Evolutionary conservation across 208 protist species (phyloP).

Genomic region (Leishmania mexicana): DNA sequence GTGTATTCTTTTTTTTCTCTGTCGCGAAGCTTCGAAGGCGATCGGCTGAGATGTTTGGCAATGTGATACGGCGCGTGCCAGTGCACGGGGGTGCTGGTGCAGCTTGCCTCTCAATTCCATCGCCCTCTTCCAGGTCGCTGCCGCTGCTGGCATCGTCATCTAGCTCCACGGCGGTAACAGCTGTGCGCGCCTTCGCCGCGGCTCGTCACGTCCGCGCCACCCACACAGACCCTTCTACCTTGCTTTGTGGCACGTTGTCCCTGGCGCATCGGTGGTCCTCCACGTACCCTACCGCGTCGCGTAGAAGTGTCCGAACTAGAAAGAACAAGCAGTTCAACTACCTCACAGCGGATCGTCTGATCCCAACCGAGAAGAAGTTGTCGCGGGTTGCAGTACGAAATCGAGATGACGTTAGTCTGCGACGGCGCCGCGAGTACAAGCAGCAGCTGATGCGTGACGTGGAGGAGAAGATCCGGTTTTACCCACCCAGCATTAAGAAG

Average conservation of each 20-base stretch:
- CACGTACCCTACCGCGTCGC: constrained; percentile 1
- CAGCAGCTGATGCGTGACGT: constrained; percentile 48
- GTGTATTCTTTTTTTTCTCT: background rate
- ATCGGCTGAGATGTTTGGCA: background rate
- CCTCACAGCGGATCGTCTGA: constrained; percentile 54
- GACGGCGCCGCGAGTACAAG: constrained; percentile 41
- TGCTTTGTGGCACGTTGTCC: background rate
- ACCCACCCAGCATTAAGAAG: constrained; percentile 51
- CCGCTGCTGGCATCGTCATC: background rate
- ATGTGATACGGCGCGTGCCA: background rate
- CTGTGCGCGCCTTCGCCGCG: background rate
- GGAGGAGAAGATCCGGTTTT: constrained; percentile 70
- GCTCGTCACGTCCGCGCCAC: background rate
- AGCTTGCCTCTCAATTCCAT: background rate
- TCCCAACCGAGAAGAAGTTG: constrained; percentile 8
- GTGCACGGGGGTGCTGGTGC: background rate
- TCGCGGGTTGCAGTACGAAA: constrained; percentile 27
- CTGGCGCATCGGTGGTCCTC: background rate
- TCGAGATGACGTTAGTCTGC: constrained; percentile 53
- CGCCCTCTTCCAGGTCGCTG: background rate
- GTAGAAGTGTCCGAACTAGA: background rate
- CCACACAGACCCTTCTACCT: background rate
- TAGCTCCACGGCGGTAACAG: background rate
- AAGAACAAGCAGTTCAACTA: constrained; percentile 81
- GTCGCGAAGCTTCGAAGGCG: background rate